phyloP scores from a whole-genome alignment of 2,329 filamentous ascomycete genomes.

The Claviceps sp. region DNA sequence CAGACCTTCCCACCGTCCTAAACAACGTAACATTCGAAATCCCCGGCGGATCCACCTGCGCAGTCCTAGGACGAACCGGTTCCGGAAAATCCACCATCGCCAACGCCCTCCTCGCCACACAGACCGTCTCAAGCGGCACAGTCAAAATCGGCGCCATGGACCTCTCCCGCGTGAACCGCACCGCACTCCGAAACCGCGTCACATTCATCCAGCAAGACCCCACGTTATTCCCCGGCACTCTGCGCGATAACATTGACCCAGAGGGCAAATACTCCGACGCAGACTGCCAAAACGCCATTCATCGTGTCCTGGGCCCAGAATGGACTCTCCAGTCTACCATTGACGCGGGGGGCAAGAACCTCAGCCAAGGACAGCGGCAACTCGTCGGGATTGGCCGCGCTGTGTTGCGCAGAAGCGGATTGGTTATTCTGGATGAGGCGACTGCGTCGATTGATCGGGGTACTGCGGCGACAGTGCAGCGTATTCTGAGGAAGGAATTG shows the following conservation, averaged over 20 bases:
- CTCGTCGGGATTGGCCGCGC: conserved; percentile 47
- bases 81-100: conserved; percentile 75
- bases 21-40: conserved; percentile 57
- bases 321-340: conserved; percentile 37
- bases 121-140: conserved; percentile 35
- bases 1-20: conserved; percentile 61
- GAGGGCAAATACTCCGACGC: conserved; percentile 41
- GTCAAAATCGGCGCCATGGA: conserved; percentile 42
- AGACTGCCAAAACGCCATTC: conserved; percentile 38
- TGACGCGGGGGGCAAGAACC: conserved; percentile 46
- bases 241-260: conserved; percentile 56
- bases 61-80: conserved; percentile 68
- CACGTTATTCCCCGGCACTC: conserved; percentile 43
- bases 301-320: conserved; percentile 41
- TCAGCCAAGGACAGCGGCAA: conserved; percentile 50
- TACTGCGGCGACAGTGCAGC: conserved; percentile 45
- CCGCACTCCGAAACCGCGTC: conserved; percentile 41
- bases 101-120: conserved; percentile 42
- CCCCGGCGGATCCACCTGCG: conserved; percentile 47
- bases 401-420: conserved; percentile 43
- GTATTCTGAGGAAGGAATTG: conserved; percentile 42
- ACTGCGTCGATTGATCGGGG: conserved; percentile 48
- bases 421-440: conserved; percentile 52
- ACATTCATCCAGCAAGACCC: conserved; percentile 53
- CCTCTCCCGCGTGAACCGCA: conserved; percentile 39